A percentile compares a stretch with the other conserved stretches of the same genome.
phyloP scores from a whole-genome alignment of 2,329 filamentous ascomycete species.

The Akanthomyces lecanii region DNA sequence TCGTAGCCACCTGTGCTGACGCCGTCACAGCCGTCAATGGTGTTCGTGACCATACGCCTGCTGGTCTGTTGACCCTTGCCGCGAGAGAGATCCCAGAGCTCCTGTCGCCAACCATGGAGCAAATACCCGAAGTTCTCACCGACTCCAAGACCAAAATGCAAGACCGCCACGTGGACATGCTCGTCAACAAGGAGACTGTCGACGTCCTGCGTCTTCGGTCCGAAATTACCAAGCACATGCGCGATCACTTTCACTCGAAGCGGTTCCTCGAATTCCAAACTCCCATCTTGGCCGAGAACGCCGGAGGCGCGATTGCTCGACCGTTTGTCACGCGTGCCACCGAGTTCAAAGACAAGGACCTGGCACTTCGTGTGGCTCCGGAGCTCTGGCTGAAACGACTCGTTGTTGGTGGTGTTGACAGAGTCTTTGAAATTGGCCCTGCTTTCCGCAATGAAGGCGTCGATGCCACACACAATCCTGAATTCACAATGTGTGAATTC shows the following conservation, averaged over 20 bases:
- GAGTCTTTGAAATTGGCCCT: constrained; percentile 88
- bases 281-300: constrained; percentile 75
- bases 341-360: constrained; percentile 65
- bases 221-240: constrained; percentile 67
- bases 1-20: constrained; percentile 19
- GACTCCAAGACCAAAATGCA: constrained; percentile 69
- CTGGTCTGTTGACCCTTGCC: constrained; percentile 73
- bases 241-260: constrained; percentile 65
- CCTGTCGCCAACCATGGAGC: constrained; percentile 73
- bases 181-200: constrained; percentile 65
- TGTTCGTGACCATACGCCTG: constrained; percentile 60
- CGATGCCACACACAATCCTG: constrained; percentile 89
- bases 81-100: constrained; percentile 65
- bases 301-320: constrained; percentile 82
- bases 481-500: constrained; percentile 97
- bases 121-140: constrained; percentile 66
- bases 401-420: constrained; percentile 81
- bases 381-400: constrained; percentile 94
- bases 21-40: constrained; percentile 61
- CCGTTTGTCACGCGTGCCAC: constrained; percentile 79
- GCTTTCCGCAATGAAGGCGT: constrained; percentile 92
- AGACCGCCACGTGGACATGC: constrained; percentile 79
- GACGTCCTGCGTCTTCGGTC: constrained; percentile 72
- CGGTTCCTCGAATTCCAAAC: constrained; percentile 87
- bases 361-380: constrained; percentile 84